Evolutionary conservation across 2,329 filamentous ascomycete genomes (phyloP), one percentile per base, ranked within the genome.

Genomic region (Colletotrichum phormii): DNA sequence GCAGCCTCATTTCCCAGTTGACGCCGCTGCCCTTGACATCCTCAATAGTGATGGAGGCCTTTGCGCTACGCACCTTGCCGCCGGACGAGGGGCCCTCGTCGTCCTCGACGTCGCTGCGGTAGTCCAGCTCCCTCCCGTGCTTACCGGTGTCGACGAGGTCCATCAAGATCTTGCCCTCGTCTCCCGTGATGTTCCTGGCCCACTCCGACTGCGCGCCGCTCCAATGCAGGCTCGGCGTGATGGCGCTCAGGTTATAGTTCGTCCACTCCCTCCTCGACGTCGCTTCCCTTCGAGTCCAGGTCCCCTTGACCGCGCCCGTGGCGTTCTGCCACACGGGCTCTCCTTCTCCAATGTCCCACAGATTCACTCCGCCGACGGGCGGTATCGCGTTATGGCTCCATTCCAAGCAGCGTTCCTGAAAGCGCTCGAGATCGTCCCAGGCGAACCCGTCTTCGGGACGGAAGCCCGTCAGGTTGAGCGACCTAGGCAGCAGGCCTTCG

Each of bases 151-250:
- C 89, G 58, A 97, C 84, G 67, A 85, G 76, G 15, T 92, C 89
- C 70, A 98, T 79, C 73, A 92, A 87, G 73, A 97, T 88, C 73
- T 89, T 91, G 15, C 94, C 94, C 61, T 90, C 86, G 2, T 82
- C 79, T 1, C 94, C 94, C 0, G 95, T 98, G 71, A 97, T 87
- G 81, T 98, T 98, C 75, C 94, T 89, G 31, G 90, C 90, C 88
- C 94, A 98, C 15, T 91, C 88, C 33, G 84, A 83, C 55, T 88
- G 86, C 67, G 81, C 81, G 33, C 79, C 86, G 26, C 89, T 87
- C 86, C 95, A 97, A 55, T 90, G 88, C 73, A 93, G 87, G 13
- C 86, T 88, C 1, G 92, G 90, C 13, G 90, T 88, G 73, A 93
- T 90, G 13, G 87, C 87, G 37, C 89, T 92, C 57, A 93, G 83